Evolutionary conservation across 1,139 yeast species (phyloP), one percentile per base, ranked within the genome.

Genomic region (Chernovozyma aurita): DNA sequence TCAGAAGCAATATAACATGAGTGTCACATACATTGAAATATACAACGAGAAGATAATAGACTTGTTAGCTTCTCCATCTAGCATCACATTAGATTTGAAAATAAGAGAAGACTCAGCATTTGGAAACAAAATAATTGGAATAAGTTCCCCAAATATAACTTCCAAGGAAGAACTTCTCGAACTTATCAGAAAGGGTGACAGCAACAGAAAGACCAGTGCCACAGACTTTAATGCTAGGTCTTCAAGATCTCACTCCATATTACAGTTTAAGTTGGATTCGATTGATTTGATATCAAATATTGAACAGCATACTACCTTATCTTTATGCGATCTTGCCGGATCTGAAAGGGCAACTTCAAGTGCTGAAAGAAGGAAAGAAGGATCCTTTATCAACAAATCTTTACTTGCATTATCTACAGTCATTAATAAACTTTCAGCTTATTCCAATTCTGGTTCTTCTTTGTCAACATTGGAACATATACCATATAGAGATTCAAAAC

Each of bases 301-400:
- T 1, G 77, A 73, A 39, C 65, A 67, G 14, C 60, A 70, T 35
- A 74, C 92, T 25, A 80, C 92, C 0, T 73, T 92, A 28, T 85
- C 94, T 18, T 68, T 92, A 39, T 92, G 97, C 66, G 98, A 92
- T 61, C 71, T 92, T 51, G 98, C 98, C 0, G 98, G 98, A 17
- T 85, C 95, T 14, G 98, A 92, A 59, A 73, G 86, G 39, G 97
- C 96, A 0, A 82, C 95, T 0, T 73, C 84, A 1, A 87, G 88
- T 51, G 61, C 71, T 0, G 96, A 82, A 49, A 73, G 97, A 49
- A 68, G 97, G 40, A 85, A 87, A 56, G 97, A 92, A 62, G 97
- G 97, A 16, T 77, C 96, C 0, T 90, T 73, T 53, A 92, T 92
- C 53, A 92, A 92, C 63, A 86, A 87, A 55, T 88, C 97, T 0